These are phyloP conservation scores for Rhodamnia argentea DNA, from an alignment of 345 rosid species.

Conservation along the genomic window DNA sequence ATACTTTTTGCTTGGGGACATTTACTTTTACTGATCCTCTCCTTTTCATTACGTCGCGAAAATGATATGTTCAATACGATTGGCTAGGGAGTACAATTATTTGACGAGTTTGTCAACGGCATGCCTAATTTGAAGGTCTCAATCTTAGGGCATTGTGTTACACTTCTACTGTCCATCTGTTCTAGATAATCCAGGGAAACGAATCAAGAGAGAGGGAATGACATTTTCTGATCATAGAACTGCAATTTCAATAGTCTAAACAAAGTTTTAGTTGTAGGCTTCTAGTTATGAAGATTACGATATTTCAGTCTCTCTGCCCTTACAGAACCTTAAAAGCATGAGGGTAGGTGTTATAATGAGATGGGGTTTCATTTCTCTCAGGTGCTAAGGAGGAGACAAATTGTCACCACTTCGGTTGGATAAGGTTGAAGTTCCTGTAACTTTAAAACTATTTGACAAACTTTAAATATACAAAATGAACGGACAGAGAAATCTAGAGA, in stretches of 20 bases:
- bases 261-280: background rate
- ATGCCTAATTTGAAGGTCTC: background rate
- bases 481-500: conserved; percentile 21
- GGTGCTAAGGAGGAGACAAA: background rate
- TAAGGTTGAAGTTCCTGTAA: background rate
- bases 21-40: background rate
- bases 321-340: background rate
- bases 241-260: background rate
- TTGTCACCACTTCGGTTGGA: background rate
- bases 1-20: background rate
- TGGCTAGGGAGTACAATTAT: background rate
- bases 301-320: background rate
- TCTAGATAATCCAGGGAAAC: background rate
- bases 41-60: background rate
- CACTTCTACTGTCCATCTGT: background rate
- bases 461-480: background rate
- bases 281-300: background rate
- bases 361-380: background rate
- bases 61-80: background rate
- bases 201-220: background rate
- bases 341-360: background rate
- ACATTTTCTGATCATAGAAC: background rate
- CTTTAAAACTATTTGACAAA: conserved; percentile 2
- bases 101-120: background rate
- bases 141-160: background rate